Conservation (phyloP, 139 green algal genomes). For the Chlorella sp. region DNA sequence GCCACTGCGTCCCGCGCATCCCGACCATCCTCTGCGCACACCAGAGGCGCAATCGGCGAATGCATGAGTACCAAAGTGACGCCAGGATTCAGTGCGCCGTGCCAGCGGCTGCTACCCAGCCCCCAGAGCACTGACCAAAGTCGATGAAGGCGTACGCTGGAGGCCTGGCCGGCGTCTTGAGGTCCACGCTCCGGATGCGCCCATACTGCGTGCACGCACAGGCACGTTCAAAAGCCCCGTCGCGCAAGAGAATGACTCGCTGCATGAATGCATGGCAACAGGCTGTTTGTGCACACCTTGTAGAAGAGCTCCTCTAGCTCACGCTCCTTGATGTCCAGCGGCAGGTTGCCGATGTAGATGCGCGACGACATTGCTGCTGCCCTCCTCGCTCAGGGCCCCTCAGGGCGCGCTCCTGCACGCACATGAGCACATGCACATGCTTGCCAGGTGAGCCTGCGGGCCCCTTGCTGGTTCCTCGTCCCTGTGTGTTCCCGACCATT, state of each 20-base stretch:
- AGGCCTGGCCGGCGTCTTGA: constrained; percentile 75
- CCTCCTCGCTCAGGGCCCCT: too few relatives aligned
- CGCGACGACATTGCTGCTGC: not conserved
- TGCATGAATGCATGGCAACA: not conserved
- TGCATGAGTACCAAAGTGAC: not conserved
- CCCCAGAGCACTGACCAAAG: constrained; percentile 36
- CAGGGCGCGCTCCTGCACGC: too few relatives aligned
- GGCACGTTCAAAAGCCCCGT: too few relatives aligned
- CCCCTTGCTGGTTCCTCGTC: too few relatives aligned
- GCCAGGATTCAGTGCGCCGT: not conserved
- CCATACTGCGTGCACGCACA: constrained; percentile 59
- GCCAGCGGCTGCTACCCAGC: not conserved
- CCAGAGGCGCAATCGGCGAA: not conserved
- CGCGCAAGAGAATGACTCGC: too few relatives aligned
- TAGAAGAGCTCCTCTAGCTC: constrained; percentile 86
- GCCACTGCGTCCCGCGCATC: constrained; percentile 84
- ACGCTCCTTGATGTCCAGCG: constrained; percentile 71
- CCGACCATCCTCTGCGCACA: constrained; percentile 32
- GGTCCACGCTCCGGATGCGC: constrained; percentile 68
- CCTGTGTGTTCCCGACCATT: too few relatives aligned
- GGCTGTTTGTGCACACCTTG: constrained; percentile 38
- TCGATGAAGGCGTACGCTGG: constrained; percentile 90
- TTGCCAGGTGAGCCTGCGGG: too few relatives aligned
- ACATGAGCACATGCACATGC: too few relatives aligned
- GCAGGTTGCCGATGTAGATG: constrained; percentile 83